Conservation (phyloP, 495 filamentous ascomycete species). For the Talaromyces thailandensis region DNA sequence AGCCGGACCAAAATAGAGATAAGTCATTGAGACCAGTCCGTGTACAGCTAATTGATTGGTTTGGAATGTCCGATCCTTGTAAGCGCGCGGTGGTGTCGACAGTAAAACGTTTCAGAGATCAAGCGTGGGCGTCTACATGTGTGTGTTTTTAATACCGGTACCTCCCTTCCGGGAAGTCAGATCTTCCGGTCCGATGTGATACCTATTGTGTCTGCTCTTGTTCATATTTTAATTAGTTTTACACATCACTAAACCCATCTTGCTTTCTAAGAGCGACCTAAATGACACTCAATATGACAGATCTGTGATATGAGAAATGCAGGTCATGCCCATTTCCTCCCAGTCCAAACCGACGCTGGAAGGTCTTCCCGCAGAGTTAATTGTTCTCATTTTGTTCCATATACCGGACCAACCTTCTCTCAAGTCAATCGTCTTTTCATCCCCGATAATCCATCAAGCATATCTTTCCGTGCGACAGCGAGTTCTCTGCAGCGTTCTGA, state of each 20-base stretch:
- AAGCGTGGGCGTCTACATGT: no score
- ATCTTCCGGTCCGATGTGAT: neutral
- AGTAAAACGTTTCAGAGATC: no score
- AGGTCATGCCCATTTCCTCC: neutral
- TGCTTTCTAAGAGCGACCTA: neutral
- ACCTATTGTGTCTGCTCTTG: neutral
- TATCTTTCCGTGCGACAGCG: conserved; percentile 11
- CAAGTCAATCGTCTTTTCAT: conserved; percentile 14
- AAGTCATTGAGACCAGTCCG: no score
- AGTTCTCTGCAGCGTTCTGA: conserved; percentile 9
- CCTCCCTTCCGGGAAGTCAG: neutral
- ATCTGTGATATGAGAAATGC: neutral
- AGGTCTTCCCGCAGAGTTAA: conserved; percentile 14
- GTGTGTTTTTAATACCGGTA: no score
- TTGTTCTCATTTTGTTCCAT: conserved; percentile 13
- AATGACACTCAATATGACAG: neutral
- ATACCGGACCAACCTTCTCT: conserved; percentile 7
- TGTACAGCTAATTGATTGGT: no score
- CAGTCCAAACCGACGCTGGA: conserved; percentile 14
- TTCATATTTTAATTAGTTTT: neutral
- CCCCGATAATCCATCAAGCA: conserved; percentile 12
- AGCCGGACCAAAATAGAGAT: no score
- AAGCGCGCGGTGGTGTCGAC: no score
- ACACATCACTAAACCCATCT: neutral
- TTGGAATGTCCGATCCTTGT: no score